phyloP scores from a whole-genome alignment of 2,329 filamentous ascomycete genomes.

The Rachicladosporium sp. region DNA sequence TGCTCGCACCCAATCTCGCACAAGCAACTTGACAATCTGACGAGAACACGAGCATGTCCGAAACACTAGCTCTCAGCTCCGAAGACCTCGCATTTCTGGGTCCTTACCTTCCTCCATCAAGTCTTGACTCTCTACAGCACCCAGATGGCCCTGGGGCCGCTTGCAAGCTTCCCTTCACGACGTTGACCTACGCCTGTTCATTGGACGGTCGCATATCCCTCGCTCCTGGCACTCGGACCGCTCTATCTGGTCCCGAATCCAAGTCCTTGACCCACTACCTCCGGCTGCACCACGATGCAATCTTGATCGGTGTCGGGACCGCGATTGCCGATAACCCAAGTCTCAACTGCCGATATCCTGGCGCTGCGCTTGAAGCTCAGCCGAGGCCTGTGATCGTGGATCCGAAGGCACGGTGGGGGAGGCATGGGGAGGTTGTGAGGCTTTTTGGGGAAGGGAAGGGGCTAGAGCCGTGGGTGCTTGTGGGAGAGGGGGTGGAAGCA shows the following conservation, averaged over 20 bases:
- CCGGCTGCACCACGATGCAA: constrained; percentile 71
- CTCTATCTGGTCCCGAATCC: constrained; percentile 67
- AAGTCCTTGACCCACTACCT: constrained; percentile 93
- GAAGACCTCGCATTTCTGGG: constrained; percentile 33
- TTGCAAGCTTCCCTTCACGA: constrained; percentile 44
- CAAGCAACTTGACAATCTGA: too few relatives aligned
- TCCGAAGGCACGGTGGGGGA: constrained; percentile 60
- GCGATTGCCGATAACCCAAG: constrained; percentile 74
- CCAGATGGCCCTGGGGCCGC: too few relatives aligned
- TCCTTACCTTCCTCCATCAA: constrained; percentile 32
- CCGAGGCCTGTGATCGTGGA: constrained; percentile 77
- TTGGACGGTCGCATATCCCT: constrained; percentile 72
- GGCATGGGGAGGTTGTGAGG: constrained; percentile 48
- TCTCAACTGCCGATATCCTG: constrained; percentile 64
- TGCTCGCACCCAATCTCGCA: too few relatives aligned
- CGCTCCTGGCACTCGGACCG: constrained; percentile 66
- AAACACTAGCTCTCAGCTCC: too few relatives aligned
- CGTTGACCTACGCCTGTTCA: constrained; percentile 81
- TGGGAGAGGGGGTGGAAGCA: constrained; percentile 24
- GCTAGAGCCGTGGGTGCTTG: constrained; percentile 59
- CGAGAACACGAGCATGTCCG: too few relatives aligned
- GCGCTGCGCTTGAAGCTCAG: constrained; percentile 44
- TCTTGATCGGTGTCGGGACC: constrained; percentile 74
- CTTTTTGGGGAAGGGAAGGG: constrained; percentile 54
- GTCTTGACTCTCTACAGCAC: too few relatives aligned